These are phyloP conservation scores for Candida argentea DNA, from an alignment of 805 yeast species.

Conservation along the genomic window DNA sequence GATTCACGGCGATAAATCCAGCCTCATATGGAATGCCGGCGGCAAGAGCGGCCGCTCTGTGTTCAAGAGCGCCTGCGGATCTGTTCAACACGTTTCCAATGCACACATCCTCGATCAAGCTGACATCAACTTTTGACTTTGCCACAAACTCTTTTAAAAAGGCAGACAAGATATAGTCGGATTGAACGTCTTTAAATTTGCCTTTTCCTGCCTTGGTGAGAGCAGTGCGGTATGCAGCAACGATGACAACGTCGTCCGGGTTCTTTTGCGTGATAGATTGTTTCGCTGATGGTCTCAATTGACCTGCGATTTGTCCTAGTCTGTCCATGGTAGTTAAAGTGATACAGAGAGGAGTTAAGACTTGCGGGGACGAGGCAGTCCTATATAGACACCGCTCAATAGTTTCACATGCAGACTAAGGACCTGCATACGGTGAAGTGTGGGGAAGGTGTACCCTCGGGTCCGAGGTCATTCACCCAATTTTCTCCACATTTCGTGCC, in stretches of 20 bases:
- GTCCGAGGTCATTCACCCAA: too few relatives aligned
- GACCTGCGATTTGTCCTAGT: slow-evolving; percentile 37
- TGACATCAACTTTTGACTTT: slow-evolving; percentile 37
- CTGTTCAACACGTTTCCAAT: slow-evolving; percentile 87
- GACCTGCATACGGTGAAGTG: too few relatives aligned
- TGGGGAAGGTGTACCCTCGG: too few relatives aligned
- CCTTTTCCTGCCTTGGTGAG: slow-evolving; percentile 85
- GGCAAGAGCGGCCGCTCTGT: slow-evolving; percentile 82
- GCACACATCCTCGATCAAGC: slow-evolving; percentile 69
- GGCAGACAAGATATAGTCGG: slow-evolving; percentile 66
- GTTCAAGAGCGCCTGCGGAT: slow-evolving; percentile 94
- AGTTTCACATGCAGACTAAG: too few relatives aligned
- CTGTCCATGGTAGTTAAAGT: slow-evolving; percentile 25
- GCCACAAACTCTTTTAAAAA: slow-evolving; percentile 55
- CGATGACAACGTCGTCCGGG: slow-evolving; percentile 86
- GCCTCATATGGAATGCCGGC: slow-evolving; percentile 81
- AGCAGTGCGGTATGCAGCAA: slow-evolving; percentile 86
- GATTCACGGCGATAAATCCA: slow-evolving; percentile 76
- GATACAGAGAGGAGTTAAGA: too few relatives aligned
- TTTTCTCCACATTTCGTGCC: too few relatives aligned
- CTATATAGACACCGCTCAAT: too few relatives aligned
- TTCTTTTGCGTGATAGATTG: slow-evolving; percentile 41
- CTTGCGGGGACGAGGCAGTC: too few relatives aligned
- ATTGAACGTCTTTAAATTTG: slow-evolving; percentile 66
- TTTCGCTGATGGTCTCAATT: slow-evolving; percentile 30